Base-by-base conservation (phyloP, 2,329 filamentous ascomycete genomes). In the Septoria petroselini region DNA sequence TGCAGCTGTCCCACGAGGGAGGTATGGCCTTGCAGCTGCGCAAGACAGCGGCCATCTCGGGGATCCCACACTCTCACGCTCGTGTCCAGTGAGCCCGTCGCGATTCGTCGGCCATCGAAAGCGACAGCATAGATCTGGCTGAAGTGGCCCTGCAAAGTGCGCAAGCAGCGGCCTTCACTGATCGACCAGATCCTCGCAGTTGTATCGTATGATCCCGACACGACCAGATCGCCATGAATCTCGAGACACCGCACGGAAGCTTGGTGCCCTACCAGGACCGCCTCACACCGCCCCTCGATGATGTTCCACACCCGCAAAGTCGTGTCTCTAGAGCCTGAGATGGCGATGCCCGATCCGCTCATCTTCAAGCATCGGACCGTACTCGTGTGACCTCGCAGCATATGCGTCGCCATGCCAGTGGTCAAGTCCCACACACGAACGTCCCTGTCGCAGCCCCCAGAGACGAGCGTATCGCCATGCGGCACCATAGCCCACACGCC, bases 401-500 rank as follows among this genome's bases (percentile, higher is more conserved):
- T 89, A 65, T 94, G 87, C 17, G 89, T 75, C 59, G 86, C 86
- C 57, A 79, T 78, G 27, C 88, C 93, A 54, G 88, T 95, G 42
- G 84, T 83, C 76, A 98, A 84, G 65, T 98, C 88, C 93, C 93
- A 98, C 4, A 98, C 93, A 50, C 93, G 81, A 21, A 98, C 93
- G 66, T 98, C 93, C 53, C 93, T 82, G 72, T 98, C 93, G 68
- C 93, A 98, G 4, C 93, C 93, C 62, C 93, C 93, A 62, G 90
- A 96, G 53, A 98, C 93, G 54, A 98, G 78, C 45, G 88, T 86
- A 68, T 98, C 91, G 52, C 88, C 91, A 88, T 91, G 96, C 5
- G 93, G 93, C 18, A 98, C 90, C 91, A 98, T 97, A 41, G 93
- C 93, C 93, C 93, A 98, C 15, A 98, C 93, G 33, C 93, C 93